Base-by-base conservation (phyloP, 1,139 yeast genomes). In the Zygoascus sp. region DNA sequence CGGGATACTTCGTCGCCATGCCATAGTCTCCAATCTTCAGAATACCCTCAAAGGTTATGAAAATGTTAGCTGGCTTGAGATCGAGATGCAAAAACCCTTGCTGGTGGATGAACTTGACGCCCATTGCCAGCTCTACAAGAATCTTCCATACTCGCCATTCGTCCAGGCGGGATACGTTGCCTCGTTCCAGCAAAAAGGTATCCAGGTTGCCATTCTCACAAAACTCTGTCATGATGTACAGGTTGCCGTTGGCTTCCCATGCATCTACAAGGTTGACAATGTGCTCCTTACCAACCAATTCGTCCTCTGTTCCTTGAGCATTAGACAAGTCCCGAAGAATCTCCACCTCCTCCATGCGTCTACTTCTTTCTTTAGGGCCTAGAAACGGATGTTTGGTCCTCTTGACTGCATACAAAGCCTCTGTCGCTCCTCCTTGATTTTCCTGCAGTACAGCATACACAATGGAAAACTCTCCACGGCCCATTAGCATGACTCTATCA, bases 141-240 rank as follows among this genome's bases (percentile, higher is more conserved):
- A 94, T 90, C 68, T 92, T 92, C 99, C 99, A 92, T 37, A 90
- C 90, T 55, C 99, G 77, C 82, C 96, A 92, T 63, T 92, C 98
- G 63, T 92, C 99, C 40, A 83, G 69, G 51, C 78, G 75, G 6
- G 81, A 70, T n/a, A 85, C 72, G 53, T 84, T 81, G 49, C 94
- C 94, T 62, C 83, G 82, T 55, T 87, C 95, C 37, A 81, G 77
- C 44, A 92, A 67, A 62, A 92, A 92, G 48, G 79, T 77, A 61
- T 82, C 95, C 44, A 92, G 68, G 21, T 92, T 86, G 1, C 98
- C 98, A 60, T 92, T 90, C 62, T 92, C 99, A 67, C 97, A 92
- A 62, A 72, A 89, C 60, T 90, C 97, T 2, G 96, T 90, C 94
- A 90, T 88, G 38, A 92, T 87, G 64, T 90, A 92, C 57, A 84